phyloP scores from a whole-genome alignment of 106 monocot genomes.

The Xerophyta viscosa region DNA sequence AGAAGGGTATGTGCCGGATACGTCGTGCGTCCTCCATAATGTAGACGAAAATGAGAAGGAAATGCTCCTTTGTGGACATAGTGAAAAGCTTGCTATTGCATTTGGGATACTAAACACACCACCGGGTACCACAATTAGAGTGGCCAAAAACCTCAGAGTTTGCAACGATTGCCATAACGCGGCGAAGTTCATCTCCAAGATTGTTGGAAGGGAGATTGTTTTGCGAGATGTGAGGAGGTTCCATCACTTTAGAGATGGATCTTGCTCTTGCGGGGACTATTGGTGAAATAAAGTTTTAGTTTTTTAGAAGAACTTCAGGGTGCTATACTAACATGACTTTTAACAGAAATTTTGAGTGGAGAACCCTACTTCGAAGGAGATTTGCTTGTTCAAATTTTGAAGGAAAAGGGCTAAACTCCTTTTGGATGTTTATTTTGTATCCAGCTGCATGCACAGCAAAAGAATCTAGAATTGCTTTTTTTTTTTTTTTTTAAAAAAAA shows the following conservation, averaged over 20 bases:
- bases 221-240: slow-evolving; percentile 31
- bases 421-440: too few species aligned
- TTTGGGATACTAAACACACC: slow-evolving; percentile 47
- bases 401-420: too few species aligned
- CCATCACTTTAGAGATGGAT: slow-evolving; percentile 31
- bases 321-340: too few species aligned
- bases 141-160: slow-evolving; percentile 71
- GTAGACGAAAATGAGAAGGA: slow-evolving; percentile 53
- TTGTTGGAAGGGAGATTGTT: slow-evolving; percentile 44
- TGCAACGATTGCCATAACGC: slow-evolving; percentile 70
- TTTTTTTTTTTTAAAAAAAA: too few species aligned
- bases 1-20: slow-evolving; percentile 54
- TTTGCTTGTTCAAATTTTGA: too few species aligned
- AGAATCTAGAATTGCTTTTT: too few species aligned
- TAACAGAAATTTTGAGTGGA: too few species aligned
- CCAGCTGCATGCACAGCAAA: too few species aligned
- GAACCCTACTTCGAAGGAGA: too few species aligned
- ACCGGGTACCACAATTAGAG: slow-evolving; percentile 42
- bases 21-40: slow-evolving; percentile 56
- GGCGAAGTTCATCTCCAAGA: slow-evolving; percentile 49
- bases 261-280: slow-evolving; percentile 37
- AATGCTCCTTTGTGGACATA: slow-evolving; percentile 40
- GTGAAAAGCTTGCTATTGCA: slow-evolving; percentile 70
- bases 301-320: too few species aligned
- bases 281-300: too few species aligned